Base-by-base conservation (phyloP, 2,329 filamentous ascomycete species). In the Penicillium sp. region DNA sequence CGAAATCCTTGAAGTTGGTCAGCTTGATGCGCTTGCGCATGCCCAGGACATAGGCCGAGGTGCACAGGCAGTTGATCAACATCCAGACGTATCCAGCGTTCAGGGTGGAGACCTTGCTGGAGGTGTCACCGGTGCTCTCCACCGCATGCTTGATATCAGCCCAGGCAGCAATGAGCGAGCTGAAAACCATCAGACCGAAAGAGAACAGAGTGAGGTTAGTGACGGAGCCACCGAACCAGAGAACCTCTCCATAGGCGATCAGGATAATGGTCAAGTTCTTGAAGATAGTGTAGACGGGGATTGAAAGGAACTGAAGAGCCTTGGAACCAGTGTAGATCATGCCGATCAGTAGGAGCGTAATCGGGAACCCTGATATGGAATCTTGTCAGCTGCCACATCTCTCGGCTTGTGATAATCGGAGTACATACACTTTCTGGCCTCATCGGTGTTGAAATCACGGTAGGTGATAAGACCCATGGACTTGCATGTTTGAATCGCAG, bases 11-110 rank as follows among this genome's bases (percentile, higher is more conserved):
- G 81, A 99, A 97, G 83, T 96, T 97, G 82, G 96, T 97, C 79
- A 95, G 86, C 88, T 97, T 97, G 76, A 99, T 97, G 65, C 95
- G 89, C 84, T 97, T 97, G 74, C 94, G 89, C 93, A 97, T 97
- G 67, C 89, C 86, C 63, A 99, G 80, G 47, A 97, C 82, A 70
- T 96, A 97, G 23, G 90, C 86, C 2, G 94, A 91, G 29, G 90
- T 93, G 82, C 92, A 97, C 74, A 97, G 86, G 70, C 96, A 96
- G 77, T 99, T 99, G 78, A 96, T 81, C 68, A 91, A 83, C 93
- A 99, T 97, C 94, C 94, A 99, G 60, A 95, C 86, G 74, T 99
- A 99, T 45, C 94, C 94, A 29, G 93, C 85, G 69, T 97, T 97
- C 66, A 99, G 80, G 1, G 93, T 97, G 3, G 92, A 93, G 63